Base-by-base conservation (phyloP, 1,139 yeast genomes). In the Magnusiomyces paraingens region DNA sequence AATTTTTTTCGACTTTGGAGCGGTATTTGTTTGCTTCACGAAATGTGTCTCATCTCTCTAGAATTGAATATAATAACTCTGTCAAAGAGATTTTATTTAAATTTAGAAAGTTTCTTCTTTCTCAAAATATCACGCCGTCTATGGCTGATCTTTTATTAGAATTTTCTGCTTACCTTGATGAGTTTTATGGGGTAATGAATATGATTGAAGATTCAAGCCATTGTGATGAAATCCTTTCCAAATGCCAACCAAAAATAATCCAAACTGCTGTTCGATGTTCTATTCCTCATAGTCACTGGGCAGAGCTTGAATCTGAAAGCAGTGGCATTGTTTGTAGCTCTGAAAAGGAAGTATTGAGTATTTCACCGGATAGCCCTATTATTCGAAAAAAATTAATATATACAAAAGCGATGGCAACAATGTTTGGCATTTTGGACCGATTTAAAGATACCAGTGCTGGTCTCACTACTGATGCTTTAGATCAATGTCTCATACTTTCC, bases 391-490 rank as follows among this genome's bases (percentile, higher is more conserved):
- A 42, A 4, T 20, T 18, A 4, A 36, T 38, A 3, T 20, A 55
- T 49, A 55, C 60, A n/a, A 50, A 59, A 20, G 62, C 66, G 12
- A 64, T 67, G 68, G 68, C 70, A 4, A 65, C 62, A 45, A 59
- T 66, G 61, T 67, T 68, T 57, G 71, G 69, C 2, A 57, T 66
- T 5, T 53, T 69, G 50, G 60, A 59, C 32, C 55, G 72, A 47
- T 62, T 67, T 49, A 55, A 54, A 22, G 53, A 53, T 11, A 52
- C 58, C 15, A 52, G 63, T 4, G 54, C 55, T 0, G 67, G 67
- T 1, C 59, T 68, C 29, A 58, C 61, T 0, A 50, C 58, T 1
- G 65, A 57, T 18, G 66, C 70, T n/a, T 52, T 64, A 8, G 67
- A 66, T 49, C 57, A 58, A 48, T 64, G 66, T 41, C 47, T 67